These are phyloP conservation scores for Sclerotiophoma versabilis DNA, from an alignment of 2,329 filamentous ascomycete genomes.

Conservation along the genomic window DNA sequence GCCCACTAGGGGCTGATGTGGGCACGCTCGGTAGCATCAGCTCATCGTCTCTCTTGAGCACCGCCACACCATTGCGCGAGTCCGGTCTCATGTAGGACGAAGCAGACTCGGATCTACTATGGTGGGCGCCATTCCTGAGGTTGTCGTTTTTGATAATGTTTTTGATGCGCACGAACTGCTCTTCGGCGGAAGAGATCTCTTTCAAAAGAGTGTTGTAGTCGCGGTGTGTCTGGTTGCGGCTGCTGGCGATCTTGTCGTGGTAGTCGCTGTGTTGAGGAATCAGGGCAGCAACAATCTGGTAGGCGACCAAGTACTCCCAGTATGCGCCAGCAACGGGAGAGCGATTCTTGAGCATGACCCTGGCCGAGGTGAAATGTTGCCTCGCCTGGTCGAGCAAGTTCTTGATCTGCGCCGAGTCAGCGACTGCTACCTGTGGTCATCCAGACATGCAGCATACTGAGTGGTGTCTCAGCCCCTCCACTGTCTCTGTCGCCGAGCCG, in stretches of 20 bases:
- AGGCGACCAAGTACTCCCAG: constrained; percentile 83
- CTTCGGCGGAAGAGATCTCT: constrained; percentile 47
- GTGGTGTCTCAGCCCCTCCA: constrained; percentile 36
- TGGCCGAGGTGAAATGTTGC: constrained; percentile 58
- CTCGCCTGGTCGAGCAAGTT: constrained; percentile 53
- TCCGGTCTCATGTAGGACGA: constrained; percentile 20
- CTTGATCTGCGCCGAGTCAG: constrained; percentile 45
- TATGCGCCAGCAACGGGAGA: constrained; percentile 75
- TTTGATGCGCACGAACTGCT: constrained; percentile 57
- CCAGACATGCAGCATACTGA: constrained; percentile 31
- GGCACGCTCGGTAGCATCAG: constrained; percentile 47
- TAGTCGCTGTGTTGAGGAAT: constrained; percentile 81
- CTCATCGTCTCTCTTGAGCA: constrained; percentile 36
- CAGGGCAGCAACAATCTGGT: constrained; percentile 76
- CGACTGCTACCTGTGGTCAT: background rate
- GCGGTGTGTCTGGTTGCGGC: constrained; percentile 58
- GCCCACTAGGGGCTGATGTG: constrained; percentile 26
- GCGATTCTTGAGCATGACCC: constrained; percentile 54
- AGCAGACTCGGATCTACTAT: constrained; percentile 23
- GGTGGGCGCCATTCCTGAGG: constrained; percentile 62
- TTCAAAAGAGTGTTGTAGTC: constrained; percentile 51
- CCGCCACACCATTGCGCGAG: constrained; percentile 26
- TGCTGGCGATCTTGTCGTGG: constrained; percentile 64
- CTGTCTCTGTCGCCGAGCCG: constrained; percentile 48
- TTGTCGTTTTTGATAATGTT: constrained; percentile 61